Base-by-base conservation (phyloP, 2,329 filamentous ascomycete species). In the Alternaria incomplexa region DNA sequence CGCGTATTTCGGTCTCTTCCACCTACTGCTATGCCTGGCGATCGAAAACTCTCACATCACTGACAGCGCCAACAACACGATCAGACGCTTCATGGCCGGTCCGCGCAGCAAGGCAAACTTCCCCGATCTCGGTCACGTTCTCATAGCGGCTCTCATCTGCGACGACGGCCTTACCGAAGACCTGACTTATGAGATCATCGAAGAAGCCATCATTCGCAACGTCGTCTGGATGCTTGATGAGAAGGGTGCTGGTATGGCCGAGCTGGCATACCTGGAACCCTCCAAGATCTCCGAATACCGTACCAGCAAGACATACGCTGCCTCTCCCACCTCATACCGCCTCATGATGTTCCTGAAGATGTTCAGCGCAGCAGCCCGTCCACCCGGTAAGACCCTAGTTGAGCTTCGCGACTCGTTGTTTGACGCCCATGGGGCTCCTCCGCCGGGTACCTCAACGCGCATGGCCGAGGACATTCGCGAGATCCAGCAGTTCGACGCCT, bases 311-410 rank as follows among this genome's bases (percentile, higher is more conserved):
- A 86, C 83, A 0, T 86, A 85, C 68, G 70, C 80, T 13, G 84
- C 81, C 13, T 81, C 79, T 20, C 77, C 74, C 26, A 85, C 83
- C 1, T 84, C 83, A 0, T 86, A 86, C 69, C 81, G 83, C 3
- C 79, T 86, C 5, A 77, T 86, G 25, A 86, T 86, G 84, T 85
- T 87, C 74, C 81, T 82, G 10, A 83, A 84, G 59, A 77, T 86
- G 13, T 86, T 86, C 73, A 81, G 81, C 10, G 80, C 74, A 51
- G 82, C 80, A 0, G 83, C 82, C 4, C 79, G 84, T 3, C 78
- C 79, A 0, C 69, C 75, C 3, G 69, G 70, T 8, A 80, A 78
- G 30, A 66, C 80, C 1, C 75, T 85, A 5, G 52, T 50, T 4
- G 63, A 81, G 51, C 71, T 85, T 28, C 79, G 81, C 53, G 81